Conservation (phyloP, 2,329 filamentous ascomycete genomes). For the Phyllosticta citrichinensis region DNA sequence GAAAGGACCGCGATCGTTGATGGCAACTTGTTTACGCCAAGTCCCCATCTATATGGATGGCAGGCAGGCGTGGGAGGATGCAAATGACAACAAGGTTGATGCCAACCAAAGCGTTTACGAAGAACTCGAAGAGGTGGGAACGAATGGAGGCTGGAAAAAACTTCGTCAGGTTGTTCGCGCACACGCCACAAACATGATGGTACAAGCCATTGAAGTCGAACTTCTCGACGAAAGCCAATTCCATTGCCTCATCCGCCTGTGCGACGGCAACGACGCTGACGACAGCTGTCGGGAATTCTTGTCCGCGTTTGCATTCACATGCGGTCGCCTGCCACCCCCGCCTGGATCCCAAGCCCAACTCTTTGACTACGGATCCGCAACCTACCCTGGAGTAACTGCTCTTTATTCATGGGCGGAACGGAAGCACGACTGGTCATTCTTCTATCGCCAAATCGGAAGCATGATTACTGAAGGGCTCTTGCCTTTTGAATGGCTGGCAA, state of each 20-base stretch:
- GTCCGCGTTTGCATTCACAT: slow-evolving; percentile 15
- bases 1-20: slow-evolving; percentile 26
- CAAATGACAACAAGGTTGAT: slow-evolving; percentile 23
- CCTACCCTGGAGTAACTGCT: slow-evolving; percentile 17
- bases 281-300: slow-evolving; percentile 27
- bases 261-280: slow-evolving; percentile 21
- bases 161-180: slow-evolving; percentile 32
- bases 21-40: slow-evolving; percentile 28
- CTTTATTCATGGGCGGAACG: slow-evolving; percentile 20
- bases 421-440: slow-evolving; percentile 22
- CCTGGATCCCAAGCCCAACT: slow-evolving; percentile 16
- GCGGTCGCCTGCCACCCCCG: not conserved
- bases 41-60: slow-evolving; percentile 32
- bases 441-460: slow-evolving; percentile 25
- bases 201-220: slow-evolving; percentile 25
- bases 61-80: slow-evolving; percentile 27
- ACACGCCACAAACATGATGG: slow-evolving; percentile 29
- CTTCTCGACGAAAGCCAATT: slow-evolving; percentile 20
- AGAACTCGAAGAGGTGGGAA: slow-evolving; percentile 27
- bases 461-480: slow-evolving; percentile 25
- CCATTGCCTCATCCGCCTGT: slow-evolving; percentile 20
- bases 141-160: slow-evolving; percentile 25
- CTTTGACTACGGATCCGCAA: slow-evolving; percentile 19
- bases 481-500: slow-evolving; percentile 30
- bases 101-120: slow-evolving; percentile 29